Percentiles rank a stretch among this genome's conserved stretches.
These are phyloP conservation scores for Leccinellum luteum DNA, from an alignment of 768 basidiomycete genomes.

Conservation along the genomic window DNA sequence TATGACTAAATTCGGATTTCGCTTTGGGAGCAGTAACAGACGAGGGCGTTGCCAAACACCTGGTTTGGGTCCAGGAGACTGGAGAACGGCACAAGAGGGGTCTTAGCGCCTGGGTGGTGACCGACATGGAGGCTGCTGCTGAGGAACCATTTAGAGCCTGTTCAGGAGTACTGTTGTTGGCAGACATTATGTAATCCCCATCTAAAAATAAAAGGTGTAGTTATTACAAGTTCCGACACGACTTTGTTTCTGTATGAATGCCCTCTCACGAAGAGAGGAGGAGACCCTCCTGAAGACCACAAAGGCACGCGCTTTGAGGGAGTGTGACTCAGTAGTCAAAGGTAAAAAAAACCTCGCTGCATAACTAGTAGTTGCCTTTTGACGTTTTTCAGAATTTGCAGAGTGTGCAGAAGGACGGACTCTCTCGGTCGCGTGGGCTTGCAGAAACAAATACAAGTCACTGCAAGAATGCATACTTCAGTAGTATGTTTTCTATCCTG, in stretches of 20 bases:
- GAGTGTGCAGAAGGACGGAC: conserved; percentile 80
- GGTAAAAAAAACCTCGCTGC: conserved; percentile 34
- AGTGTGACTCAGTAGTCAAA: conserved; percentile 75
- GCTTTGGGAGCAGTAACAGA: conserved; percentile 20
- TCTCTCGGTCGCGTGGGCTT: conserved; percentile 84
- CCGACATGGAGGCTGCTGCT: conserved; percentile 5
- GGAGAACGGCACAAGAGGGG: conserved; percentile 11
- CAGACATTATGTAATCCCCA: no score
- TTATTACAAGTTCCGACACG: not conserved
- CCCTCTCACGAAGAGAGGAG: conserved; percentile 85
- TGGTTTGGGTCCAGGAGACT: conserved; percentile 25
- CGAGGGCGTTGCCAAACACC: conserved; percentile 49
- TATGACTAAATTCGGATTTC: conserved; percentile 47
- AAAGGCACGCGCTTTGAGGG: conserved; percentile 73
- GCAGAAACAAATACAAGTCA: conserved; percentile 61
- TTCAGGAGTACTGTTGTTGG: no score
- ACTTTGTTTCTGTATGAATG: conserved; percentile 56
- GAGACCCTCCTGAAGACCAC: conserved; percentile 81
- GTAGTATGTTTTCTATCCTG: conserved; percentile 51
- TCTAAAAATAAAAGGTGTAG: not conserved
- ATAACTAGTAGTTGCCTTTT: not conserved
- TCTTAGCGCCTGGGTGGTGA: conserved; percentile 10
- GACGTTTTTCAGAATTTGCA: conserved; percentile 62
- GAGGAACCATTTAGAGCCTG: no score
- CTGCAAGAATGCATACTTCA: conserved; percentile 79